phyloP scores from a whole-genome alignment of 208 protist genomes.

The Wallacemonas sp. region DNA sequence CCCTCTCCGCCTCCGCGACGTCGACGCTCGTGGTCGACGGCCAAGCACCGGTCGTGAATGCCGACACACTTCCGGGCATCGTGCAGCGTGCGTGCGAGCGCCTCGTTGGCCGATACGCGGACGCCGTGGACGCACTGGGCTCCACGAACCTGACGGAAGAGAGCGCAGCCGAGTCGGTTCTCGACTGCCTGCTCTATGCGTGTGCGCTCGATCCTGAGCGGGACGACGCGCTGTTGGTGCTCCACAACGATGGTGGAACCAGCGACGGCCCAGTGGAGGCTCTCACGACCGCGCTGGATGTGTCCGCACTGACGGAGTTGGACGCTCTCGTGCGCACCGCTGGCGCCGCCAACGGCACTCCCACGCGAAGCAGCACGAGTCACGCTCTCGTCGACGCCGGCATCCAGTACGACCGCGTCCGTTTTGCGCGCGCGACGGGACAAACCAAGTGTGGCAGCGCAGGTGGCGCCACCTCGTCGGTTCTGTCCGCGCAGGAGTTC shows the following conservation, averaged over 20 bases:
- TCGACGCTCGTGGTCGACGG: slow-evolving; percentile 1
- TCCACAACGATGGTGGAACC: slow-evolving; percentile 22
- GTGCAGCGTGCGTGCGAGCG: slow-evolving; percentile 54
- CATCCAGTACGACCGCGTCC: neutral
- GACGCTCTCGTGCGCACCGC: neutral
- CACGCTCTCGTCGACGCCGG: too few species aligned
- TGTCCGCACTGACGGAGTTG: neutral
- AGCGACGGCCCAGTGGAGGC: slow-evolving; percentile 12
- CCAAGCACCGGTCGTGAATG: neutral
- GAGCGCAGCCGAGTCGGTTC: slow-evolving; percentile 35
- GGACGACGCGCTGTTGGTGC: slow-evolving; percentile 30
- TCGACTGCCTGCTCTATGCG: slow-evolving; percentile 62
- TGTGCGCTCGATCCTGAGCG: slow-evolving; percentile 35
- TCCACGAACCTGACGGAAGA: slow-evolving; percentile 36
- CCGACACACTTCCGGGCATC: neutral
- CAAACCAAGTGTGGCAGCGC: neutral
- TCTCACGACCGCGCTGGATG: neutral
- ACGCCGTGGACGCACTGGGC: slow-evolving; percentile 48
- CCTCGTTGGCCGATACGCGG: slow-evolving; percentile 48
- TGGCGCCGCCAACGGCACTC: too few species aligned
- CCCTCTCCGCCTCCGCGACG: neutral
- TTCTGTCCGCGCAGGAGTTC: slow-evolving; percentile 59
- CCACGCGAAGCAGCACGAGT: too few species aligned
- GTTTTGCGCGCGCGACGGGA: neutral
- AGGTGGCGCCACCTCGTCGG: slow-evolving; percentile 17